Evolutionary conservation across 2,329 filamentous ascomycete species (phyloP).

Genomic region (Niveomyces coronatus): DNA sequence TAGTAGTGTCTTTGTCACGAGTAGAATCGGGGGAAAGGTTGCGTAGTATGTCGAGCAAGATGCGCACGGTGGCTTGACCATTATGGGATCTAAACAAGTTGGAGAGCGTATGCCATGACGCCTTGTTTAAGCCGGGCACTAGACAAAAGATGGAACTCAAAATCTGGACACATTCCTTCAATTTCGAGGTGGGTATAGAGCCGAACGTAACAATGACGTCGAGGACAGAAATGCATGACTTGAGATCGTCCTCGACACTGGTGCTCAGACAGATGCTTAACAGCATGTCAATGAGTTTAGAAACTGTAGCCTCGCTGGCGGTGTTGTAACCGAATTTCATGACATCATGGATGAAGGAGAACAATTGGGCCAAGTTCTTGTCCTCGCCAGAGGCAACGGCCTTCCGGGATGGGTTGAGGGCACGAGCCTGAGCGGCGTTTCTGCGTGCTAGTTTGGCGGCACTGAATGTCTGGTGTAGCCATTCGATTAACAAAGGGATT

Average conservation of each 20-base stretch:
- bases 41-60: slow-evolving; percentile 52
- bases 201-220: slow-evolving; percentile 64
- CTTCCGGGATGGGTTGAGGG: slow-evolving; percentile 28
- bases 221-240: slow-evolving; percentile 56
- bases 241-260: slow-evolving; percentile 52
- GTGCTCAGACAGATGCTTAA: slow-evolving; percentile 60
- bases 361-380: slow-evolving; percentile 52
- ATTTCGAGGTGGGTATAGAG: slow-evolving; percentile 51
- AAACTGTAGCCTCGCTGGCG: slow-evolving; percentile 51
- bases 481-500: slow-evolving; percentile 49
- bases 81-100: slow-evolving; percentile 66
- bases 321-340: slow-evolving; percentile 68
- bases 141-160: slow-evolving; percentile 63
- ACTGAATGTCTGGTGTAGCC: slow-evolving; percentile 48
- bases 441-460: slow-evolving; percentile 42
- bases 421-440: slow-evolving; percentile 28
- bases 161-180: slow-evolving; percentile 58
- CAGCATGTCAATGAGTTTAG: slow-evolving; percentile 49
- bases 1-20: slow-evolving; percentile 39
- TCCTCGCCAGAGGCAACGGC: slow-evolving; percentile 40
- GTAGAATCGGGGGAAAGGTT: slow-evolving; percentile 34
- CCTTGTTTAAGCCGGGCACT: slow-evolving; percentile 48
- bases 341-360: slow-evolving; percentile 54
- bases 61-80: slow-evolving; percentile 56
- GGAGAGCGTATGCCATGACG: slow-evolving; percentile 59